Conservation (phyloP, 352 stramenopile genomes). For the Saprolegnia parasitica region DNA sequence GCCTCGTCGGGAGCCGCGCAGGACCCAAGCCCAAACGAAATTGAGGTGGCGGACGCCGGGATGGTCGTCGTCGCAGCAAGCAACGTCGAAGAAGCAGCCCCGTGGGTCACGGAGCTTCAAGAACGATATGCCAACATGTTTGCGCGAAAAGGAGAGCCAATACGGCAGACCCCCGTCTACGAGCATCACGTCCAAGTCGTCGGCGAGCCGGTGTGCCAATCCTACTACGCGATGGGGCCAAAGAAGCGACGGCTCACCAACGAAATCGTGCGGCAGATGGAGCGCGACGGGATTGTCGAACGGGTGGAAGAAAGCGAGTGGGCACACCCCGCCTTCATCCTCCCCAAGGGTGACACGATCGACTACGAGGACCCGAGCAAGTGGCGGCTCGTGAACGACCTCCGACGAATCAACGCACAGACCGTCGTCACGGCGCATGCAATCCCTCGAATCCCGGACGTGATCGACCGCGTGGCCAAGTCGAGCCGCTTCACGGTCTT, state of each 20-base stretch:
- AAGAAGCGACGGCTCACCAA: neutral
- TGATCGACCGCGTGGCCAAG: neutral
- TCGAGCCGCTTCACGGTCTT: neutral
- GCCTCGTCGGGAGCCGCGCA: too few species aligned
- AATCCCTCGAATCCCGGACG: neutral
- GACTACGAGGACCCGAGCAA: neutral
- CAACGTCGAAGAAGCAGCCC: neutral
- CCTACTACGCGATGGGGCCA: neutral
- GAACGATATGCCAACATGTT: neutral
- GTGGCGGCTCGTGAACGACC: neutral
- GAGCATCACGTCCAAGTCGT: neutral
- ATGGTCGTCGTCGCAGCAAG: neutral
- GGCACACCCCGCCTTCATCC: neutral
- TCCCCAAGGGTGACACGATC: neutral
- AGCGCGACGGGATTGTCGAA: neutral
- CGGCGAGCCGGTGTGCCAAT: neutral
- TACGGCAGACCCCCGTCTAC: neutral
- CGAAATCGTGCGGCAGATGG: neutral
- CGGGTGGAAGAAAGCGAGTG: neutral
- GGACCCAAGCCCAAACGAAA: neutral
- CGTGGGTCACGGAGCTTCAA: neutral
- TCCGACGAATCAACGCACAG: neutral
- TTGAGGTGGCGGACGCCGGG: neutral
- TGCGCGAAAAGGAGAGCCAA: neutral
- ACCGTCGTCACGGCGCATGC: neutral